phyloP scores from a whole-genome alignment of 2,329 filamentous ascomycete genomes.

The Monosporascus sp. region DNA sequence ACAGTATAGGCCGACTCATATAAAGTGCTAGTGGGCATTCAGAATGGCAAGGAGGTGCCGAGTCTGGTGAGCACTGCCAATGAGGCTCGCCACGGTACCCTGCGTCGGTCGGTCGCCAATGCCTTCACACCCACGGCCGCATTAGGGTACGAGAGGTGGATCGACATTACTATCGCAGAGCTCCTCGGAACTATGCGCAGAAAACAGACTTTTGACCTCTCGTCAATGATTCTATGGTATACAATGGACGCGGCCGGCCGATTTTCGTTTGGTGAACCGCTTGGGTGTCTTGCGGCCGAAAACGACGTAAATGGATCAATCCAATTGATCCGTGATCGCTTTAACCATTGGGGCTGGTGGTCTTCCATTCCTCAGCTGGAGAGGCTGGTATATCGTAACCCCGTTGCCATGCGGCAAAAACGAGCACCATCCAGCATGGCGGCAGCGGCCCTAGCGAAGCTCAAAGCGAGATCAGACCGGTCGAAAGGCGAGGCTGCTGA shows the following conservation, averaged over 20 bases:
- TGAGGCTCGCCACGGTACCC: conserved; percentile 16
- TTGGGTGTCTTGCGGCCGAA: conserved; percentile 17
- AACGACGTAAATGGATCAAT: conserved; percentile 17
- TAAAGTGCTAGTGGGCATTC: conserved; percentile 15
- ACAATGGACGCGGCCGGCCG: conserved; percentile 18
- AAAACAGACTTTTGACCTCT: conserved; percentile 14
- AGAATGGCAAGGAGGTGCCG: conserved; percentile 20
- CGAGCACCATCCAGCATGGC: conserved; percentile 15
- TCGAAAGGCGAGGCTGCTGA: conserved; percentile 1
- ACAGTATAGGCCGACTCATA: conserved; percentile 18
- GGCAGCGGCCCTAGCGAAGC: conserved; percentile 9
- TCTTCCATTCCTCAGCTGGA: conserved; percentile 17
- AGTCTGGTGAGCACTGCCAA: conserved; percentile 19
- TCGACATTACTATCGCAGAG: conserved; percentile 18
- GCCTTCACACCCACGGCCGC: conserved; percentile 18
- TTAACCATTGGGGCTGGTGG: conserved; percentile 20
- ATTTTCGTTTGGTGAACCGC: conserved; percentile 16
- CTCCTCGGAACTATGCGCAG: conserved; percentile 9
- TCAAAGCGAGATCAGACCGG: conserved; percentile 7
- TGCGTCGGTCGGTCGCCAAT: conserved; percentile 20
- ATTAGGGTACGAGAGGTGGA: conserved; percentile 19
- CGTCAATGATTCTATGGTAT: conserved; percentile 16
- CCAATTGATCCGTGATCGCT: conserved; percentile 17
- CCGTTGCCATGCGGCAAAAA: conserved; percentile 11
- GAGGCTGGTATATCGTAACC: conserved; percentile 19